These are phyloP conservation scores for Leccinum subspadiceum DNA, from an alignment of 1,284 basidiomycete species.

Conservation along the genomic window DNA sequence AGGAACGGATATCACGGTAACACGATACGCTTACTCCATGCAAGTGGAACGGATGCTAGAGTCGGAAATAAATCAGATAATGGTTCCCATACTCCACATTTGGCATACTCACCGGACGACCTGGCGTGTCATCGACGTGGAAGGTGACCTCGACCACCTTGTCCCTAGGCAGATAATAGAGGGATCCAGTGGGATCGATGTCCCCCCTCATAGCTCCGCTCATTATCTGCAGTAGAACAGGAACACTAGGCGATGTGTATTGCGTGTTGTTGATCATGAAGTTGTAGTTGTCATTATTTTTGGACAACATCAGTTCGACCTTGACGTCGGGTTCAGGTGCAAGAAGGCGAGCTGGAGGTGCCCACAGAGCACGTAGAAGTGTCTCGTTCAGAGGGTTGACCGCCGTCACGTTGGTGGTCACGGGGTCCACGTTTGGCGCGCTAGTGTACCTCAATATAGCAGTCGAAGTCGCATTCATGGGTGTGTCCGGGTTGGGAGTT, in stretches of 20 bases:
- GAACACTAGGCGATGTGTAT: slow-evolving; percentile 39
- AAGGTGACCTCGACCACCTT: slow-evolving; percentile 36
- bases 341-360: slow-evolving; percentile 20
- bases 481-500: slow-evolving; percentile 6
- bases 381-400: slow-evolving; percentile 28
- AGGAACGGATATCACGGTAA: background rate
- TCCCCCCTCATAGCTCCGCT: slow-evolving; percentile 35
- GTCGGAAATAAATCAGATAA: background rate
- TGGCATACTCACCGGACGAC: slow-evolving; percentile 10
- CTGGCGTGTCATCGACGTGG: slow-evolving; percentile 5
- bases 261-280: slow-evolving; percentile 30
- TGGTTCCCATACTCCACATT: background rate
- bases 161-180: slow-evolving; percentile 38
- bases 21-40: slow-evolving; percentile 25
- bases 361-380: slow-evolving; percentile 28
- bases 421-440: slow-evolving; percentile 34
- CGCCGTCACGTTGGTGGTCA: slow-evolving; percentile 10
- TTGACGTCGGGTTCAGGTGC: slow-evolving; percentile 22
- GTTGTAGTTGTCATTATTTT: slow-evolving; percentile 9
- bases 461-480: slow-evolving; percentile 14
- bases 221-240: slow-evolving; percentile 48
- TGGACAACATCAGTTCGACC: slow-evolving; percentile 26
- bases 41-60: slow-evolving; percentile 33
- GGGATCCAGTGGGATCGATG: slow-evolving; percentile 39
- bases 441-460: slow-evolving; percentile 39